Percentiles rank a stretch among this genome's conserved stretches.
These are phyloP conservation scores for Aspergillus sp. DNA, from an alignment of 2,329 filamentous ascomycete genomes.

Conservation along the genomic window DNA sequence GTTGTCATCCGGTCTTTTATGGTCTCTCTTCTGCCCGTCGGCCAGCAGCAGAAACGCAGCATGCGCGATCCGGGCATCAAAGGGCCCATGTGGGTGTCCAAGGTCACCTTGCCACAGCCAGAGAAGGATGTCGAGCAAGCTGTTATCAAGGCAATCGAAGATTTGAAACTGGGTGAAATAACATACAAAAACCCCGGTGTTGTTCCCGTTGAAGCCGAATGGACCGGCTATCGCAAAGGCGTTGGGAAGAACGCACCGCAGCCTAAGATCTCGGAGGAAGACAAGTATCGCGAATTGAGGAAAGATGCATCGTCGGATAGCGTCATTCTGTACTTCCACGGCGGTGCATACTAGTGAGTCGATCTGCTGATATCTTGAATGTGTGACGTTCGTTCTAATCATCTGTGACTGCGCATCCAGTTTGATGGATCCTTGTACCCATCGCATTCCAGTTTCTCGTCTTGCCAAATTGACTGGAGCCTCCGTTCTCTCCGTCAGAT, in stretches of 20 bases:
- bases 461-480: slow-evolving; percentile 37
- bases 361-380: neutral
- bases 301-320: slow-evolving; percentile 35
- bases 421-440: slow-evolving; percentile 41
- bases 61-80: slow-evolving; percentile 64
- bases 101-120: slow-evolving; percentile 58
- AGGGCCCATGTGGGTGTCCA: slow-evolving; percentile 77
- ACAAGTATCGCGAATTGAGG: slow-evolving; percentile 38
- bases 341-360: slow-evolving; percentile 43
- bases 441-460: slow-evolving; percentile 32
- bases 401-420: slow-evolving; percentile 13
- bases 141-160: slow-evolving; percentile 34
- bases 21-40: slow-evolving; percentile 47
- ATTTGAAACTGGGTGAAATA: slow-evolving; percentile 33
- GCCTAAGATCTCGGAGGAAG: slow-evolving; percentile 38
- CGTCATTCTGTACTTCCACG: slow-evolving; percentile 44
- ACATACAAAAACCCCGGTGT: slow-evolving; percentile 33
- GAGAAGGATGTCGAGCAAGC: slow-evolving; percentile 40
- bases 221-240: slow-evolving; percentile 40
- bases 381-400: neutral
- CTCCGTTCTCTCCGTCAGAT: slow-evolving; percentile 40
- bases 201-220: slow-evolving; percentile 39
- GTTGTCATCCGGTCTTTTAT: slow-evolving; percentile 66
- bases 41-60: slow-evolving; percentile 59
- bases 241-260: slow-evolving; percentile 32